phyloP scores from a whole-genome alignment of 352 stramenopile genomes.

The Globisporangium emineosum region DNA sequence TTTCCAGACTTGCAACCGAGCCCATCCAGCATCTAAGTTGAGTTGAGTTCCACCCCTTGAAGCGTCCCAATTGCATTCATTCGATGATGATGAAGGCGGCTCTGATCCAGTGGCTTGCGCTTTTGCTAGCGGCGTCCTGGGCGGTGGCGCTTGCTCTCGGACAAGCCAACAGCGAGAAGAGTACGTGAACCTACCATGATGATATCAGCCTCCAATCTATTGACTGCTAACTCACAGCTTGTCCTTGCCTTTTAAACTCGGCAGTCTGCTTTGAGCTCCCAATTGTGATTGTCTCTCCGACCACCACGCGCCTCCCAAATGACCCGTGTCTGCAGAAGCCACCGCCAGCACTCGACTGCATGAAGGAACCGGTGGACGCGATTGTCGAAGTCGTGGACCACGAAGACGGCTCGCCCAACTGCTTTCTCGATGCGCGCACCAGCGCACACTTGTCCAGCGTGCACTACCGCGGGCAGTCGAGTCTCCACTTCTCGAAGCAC shows the following conservation, averaged over 20 bases:
- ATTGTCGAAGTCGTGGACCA: conserved; percentile 60
- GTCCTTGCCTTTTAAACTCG: not conserved
- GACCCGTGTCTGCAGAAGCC: conserved; percentile 36
- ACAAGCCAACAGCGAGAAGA: not conserved
- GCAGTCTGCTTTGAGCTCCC: conserved; percentile 50
- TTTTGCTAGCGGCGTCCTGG: not conserved
- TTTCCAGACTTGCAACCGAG: not conserved
- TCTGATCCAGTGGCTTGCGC: not conserved
- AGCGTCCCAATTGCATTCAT: not conserved
- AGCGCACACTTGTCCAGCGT: conserved; percentile 36
- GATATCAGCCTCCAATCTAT: not conserved
- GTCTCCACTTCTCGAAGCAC: conserved; percentile 56
- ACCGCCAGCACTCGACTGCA: conserved; percentile 44
- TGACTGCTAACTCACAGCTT: too few species aligned
- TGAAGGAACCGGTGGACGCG: conserved; percentile 39
- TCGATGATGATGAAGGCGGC: not conserved
- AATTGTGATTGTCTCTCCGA: conserved; percentile 55
- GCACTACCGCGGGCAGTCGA: conserved; percentile 65
- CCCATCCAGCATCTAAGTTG: not conserved
- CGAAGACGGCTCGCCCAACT: conserved; percentile 36
- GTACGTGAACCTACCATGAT: not conserved
- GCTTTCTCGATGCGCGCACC: conserved; percentile 29
- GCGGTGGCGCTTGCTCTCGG: not conserved
- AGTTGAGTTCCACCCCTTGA: not conserved
- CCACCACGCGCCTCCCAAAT: too few species aligned